These are phyloP conservation scores for Botrytis hyacinthi DNA, from an alignment of 2,329 filamentous ascomycete genomes.

Conservation along the genomic window DNA sequence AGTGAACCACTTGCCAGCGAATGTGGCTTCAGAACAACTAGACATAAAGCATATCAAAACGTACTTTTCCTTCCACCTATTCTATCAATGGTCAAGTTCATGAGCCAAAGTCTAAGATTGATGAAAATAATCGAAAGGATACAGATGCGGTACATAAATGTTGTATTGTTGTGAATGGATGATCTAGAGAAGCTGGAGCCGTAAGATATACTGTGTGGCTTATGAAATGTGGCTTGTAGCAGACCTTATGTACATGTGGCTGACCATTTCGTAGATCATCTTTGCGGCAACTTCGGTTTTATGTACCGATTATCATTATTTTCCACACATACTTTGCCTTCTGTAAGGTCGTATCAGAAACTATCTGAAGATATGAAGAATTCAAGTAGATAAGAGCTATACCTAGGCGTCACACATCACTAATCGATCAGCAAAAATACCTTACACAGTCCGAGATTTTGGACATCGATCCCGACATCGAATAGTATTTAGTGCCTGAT, in stretches of 20 bases:
- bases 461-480: background rate
- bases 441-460: background rate
- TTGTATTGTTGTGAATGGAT: background rate
- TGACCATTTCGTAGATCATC: background rate
- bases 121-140: background rate
- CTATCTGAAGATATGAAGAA: background rate
- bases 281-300: background rate
- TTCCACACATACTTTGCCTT: background rate
- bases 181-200: background rate
- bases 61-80: background rate
- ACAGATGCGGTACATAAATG: background rate
- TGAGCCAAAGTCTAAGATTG: too few species aligned
- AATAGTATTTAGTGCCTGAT: background rate
- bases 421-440: background rate
- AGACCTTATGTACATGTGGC: background rate
- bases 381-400: background rate
- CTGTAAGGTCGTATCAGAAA: background rate
- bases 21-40: background rate
- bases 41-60: background rate
- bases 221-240: background rate
- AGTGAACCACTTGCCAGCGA: background rate
- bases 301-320: background rate
- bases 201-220: background rate
- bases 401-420: background rate
- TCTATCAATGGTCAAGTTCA: background rate